Evolutionary conservation across 495 filamentous ascomycete genomes (phyloP).

Genomic region (Recurvomyces mirabilis): DNA sequence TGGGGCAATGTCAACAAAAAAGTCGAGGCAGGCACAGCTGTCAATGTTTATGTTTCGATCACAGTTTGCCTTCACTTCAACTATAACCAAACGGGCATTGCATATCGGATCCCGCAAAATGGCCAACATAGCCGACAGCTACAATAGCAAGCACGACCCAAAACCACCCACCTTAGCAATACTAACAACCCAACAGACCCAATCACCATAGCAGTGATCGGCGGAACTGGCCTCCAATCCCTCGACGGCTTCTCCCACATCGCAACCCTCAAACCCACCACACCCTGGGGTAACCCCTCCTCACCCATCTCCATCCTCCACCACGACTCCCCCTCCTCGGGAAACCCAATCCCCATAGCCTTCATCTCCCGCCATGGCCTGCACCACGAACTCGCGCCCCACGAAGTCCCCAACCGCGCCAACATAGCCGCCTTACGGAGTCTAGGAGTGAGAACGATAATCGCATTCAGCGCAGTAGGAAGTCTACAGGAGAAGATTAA

Average conservation of each 20-base stretch:
- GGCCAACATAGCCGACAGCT: constrained; percentile 17
- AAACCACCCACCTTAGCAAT: neutral
- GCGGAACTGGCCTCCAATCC: constrained; percentile 76
- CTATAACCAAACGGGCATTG: too few relatives aligned
- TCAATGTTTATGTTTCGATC: too few relatives aligned
- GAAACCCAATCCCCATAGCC: constrained; percentile 58
- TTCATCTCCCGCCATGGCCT: constrained; percentile 87
- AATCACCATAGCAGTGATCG: constrained; percentile 88
- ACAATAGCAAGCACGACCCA: constrained; percentile 10
- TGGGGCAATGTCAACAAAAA: too few relatives aligned
- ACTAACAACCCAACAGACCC: constrained; percentile 41
- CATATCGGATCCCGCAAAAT: constrained; percentile 18
- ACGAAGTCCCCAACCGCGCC: constrained; percentile 81
- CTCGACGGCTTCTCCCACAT: constrained; percentile 68
- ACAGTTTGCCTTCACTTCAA: too few relatives aligned
- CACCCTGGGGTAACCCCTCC: constrained; percentile 88
- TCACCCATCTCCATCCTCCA: constrained; percentile 83
- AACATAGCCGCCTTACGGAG: constrained; percentile 90
- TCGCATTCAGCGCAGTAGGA: constrained; percentile 93
- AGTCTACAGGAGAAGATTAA: constrained; percentile 82
- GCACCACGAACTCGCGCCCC: constrained; percentile 80
- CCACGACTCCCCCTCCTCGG: constrained; percentile 52
- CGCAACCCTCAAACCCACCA: constrained; percentile 56
- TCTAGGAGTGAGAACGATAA: constrained; percentile 76
- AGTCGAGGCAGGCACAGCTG: too few relatives aligned